Conservation (phyloP, 2,329 filamentous ascomycete species). For the Penicillium frequentans region DNA sequence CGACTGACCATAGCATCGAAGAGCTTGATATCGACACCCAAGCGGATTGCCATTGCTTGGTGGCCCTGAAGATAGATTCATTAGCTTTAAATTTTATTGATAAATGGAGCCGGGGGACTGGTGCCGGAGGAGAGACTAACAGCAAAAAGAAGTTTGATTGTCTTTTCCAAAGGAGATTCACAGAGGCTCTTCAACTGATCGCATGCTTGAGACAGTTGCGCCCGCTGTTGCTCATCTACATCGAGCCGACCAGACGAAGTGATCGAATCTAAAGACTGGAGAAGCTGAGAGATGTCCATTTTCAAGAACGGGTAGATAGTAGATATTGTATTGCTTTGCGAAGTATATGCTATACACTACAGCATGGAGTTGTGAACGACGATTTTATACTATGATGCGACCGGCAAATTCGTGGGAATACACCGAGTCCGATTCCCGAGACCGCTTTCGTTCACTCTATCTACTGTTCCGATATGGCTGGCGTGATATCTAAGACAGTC, state of each 20-base stretch:
- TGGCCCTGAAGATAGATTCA: neutral
- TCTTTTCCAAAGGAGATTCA: constrained; percentile 6
- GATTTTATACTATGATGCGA: neutral
- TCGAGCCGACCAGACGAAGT: neutral
- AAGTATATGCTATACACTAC: neutral
- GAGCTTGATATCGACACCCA: constrained; percentile 2
- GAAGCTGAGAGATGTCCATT: neutral
- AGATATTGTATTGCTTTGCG: neutral
- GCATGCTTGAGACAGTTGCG: constrained; percentile 4
- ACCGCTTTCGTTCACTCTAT: neutral
- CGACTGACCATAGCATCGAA: neutral
- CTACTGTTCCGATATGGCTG: neutral
- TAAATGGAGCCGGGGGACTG: too few relatives aligned
- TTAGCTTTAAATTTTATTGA: neutral
- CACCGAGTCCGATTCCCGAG: neutral
- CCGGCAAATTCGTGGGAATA: neutral
- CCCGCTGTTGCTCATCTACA: neutral
- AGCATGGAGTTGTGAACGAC: neutral
- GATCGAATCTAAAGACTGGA: neutral
- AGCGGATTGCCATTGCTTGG: constrained; percentile 5
- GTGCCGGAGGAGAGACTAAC: neutral
- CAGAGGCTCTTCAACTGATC: neutral
- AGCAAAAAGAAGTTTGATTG: constrained; percentile 2
- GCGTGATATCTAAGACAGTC: too few relatives aligned
- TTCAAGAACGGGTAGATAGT: neutral